Conservation (phyloP, 768 basidiomycete genomes). For the Mycena galericulata region DNA sequence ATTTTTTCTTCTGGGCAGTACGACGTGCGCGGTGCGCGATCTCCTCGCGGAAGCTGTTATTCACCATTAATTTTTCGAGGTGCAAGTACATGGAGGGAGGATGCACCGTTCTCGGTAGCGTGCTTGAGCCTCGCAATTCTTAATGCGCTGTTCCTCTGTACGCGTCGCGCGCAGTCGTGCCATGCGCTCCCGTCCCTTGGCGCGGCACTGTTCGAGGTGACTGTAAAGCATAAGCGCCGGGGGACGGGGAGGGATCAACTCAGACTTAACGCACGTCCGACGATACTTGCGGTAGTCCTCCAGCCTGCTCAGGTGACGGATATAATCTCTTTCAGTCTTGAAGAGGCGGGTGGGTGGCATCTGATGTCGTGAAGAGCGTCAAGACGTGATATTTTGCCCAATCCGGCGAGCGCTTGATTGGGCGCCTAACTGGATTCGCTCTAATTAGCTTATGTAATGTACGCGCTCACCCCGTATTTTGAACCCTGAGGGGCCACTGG, state of each 20-base stretch:
- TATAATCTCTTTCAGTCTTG: not conserved
- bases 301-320: not conserved
- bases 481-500: too few species aligned
- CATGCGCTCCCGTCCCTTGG: not conserved
- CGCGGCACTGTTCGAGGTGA: not conserved
- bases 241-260: not conserved
- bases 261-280: not conserved
- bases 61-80: not conserved
- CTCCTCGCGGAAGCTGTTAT: not conserved
- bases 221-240: too few species aligned
- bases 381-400: not conserved
- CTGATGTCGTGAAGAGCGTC: not conserved
- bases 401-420: not conserved
- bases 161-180: not conserved
- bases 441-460: conserved; percentile 1
- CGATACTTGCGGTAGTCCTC: not conserved
- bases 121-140: not conserved
- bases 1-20: not conserved
- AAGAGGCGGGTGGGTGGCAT: not conserved
- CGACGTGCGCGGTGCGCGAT: conserved; percentile 5
- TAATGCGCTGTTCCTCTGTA: not conserved
- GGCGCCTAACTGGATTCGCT: not conserved
- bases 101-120: conserved; percentile 13
- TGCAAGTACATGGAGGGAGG: not conserved
- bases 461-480: not conserved